Conservation (phyloP, 306 rosid genomes). For the Glycyrrhiza uralensis region DNA sequence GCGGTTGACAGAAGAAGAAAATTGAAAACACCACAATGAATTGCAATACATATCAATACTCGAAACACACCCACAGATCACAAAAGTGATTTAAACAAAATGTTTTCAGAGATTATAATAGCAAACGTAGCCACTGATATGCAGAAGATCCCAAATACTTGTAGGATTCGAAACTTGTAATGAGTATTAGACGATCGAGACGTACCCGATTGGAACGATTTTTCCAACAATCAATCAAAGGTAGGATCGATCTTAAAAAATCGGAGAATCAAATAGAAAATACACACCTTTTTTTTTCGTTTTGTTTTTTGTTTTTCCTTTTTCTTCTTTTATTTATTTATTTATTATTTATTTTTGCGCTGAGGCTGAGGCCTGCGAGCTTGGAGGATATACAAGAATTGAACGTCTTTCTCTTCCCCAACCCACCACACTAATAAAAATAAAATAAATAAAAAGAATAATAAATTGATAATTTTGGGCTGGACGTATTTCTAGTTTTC, state of each 20-base stretch:
- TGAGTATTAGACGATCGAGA: conserved; percentile 41
- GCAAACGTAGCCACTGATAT: conserved; percentile 26
- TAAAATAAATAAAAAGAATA: background rate
- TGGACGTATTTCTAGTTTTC: background rate
- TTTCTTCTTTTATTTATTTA: no score
- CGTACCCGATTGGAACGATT: conserved; percentile 51
- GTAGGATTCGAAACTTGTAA: conserved; percentile 3
- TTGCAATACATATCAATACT: conserved; percentile 30
- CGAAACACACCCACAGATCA: conserved; percentile 42
- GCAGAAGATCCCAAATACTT: conserved; percentile 43
- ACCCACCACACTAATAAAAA: background rate
- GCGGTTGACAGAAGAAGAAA: conserved; percentile 18
- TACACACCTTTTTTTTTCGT: background rate
- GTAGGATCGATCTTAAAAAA: conserved; percentile 39
- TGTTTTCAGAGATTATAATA: conserved; percentile 13
- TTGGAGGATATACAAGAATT: background rate
- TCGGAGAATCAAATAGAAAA: conserved; percentile 45
- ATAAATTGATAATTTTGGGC: conserved; percentile 14
- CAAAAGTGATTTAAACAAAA: conserved; percentile 14
- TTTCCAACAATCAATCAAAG: conserved; percentile 44
- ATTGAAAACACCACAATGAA: conserved; percentile 31
- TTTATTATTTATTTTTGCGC: background rate
- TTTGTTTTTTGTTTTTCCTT: background rate
- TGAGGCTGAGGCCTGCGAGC: background rate
- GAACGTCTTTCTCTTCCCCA: conserved; percentile 25